Percentiles rank a stretch among this genome's conserved stretches.
Evolutionary conservation across 768 basidiomycete genomes (phyloP).

Genomic region (Tylopilus felleus): DNA sequence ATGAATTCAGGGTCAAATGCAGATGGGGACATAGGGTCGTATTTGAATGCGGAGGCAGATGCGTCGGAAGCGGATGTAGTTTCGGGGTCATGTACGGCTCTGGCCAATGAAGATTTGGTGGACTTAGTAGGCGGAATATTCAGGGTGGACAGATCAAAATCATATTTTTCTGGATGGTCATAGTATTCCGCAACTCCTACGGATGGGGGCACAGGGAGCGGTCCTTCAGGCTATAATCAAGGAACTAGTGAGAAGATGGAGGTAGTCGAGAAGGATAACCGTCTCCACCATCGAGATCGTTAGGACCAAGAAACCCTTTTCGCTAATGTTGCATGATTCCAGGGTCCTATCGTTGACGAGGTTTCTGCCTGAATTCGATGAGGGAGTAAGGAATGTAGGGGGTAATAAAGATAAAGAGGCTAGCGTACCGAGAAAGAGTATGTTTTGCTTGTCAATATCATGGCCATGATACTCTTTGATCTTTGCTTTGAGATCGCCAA

Average conservation of each 20-base stretch:
- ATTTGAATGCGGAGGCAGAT: neutral
- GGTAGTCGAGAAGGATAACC: too few species aligned
- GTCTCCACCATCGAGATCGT: neutral
- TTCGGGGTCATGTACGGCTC: neutral
- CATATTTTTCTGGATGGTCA: neutral
- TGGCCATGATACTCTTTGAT: neutral
- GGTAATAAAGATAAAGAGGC: neutral
- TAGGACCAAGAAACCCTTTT: neutral
- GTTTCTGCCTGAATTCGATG: neutral
- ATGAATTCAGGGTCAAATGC: neutral
- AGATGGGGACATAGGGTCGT: neutral
- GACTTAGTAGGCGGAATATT: neutral
- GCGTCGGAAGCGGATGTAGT: neutral
- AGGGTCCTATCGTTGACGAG: neutral
- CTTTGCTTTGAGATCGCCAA: constrained; percentile 5
- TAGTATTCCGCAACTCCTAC: neutral
- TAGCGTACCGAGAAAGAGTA: neutral
- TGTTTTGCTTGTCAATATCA: neutral
- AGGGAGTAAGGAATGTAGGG: neutral
- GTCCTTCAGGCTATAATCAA: neutral
- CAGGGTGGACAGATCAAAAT: neutral
- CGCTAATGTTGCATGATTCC: constrained; percentile 1
- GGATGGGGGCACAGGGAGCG: neutral
- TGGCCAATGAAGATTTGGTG: neutral
- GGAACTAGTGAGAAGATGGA: neutral